Evolutionary conservation across 73 alveolate species (phyloP).

Genomic region (Paramecium bursaria): DNA sequence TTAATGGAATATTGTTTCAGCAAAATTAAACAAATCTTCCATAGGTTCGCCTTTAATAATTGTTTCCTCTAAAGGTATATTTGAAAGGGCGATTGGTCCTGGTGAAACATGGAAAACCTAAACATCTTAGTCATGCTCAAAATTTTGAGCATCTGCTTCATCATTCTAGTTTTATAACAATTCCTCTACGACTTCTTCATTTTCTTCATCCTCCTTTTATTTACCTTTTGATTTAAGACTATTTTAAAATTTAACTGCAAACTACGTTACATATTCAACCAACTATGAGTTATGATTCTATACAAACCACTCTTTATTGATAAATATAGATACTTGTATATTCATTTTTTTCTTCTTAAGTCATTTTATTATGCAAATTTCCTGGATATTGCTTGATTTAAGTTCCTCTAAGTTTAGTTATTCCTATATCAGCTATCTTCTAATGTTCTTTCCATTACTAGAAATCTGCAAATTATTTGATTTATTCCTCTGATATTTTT

Average conservation of each 20-base stretch:
- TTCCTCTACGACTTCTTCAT: neutral
- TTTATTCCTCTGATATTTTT: neutral
- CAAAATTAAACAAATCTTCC: neutral
- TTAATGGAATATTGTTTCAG: neutral
- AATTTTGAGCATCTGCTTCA: no score
- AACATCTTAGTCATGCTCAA: no score
- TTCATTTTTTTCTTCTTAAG: neutral
- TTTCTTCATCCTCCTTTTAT: neutral
- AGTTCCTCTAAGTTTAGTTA: neutral
- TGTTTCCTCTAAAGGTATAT: neutral
- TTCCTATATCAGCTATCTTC: neutral
- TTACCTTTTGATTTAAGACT: neutral
- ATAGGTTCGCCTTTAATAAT: slow-evolving; percentile 15
- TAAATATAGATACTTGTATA: slow-evolving; percentile 1
- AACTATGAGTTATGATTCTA: slow-evolving; percentile 32
- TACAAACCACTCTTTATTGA: slow-evolving; percentile 26
- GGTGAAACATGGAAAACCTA: no score
- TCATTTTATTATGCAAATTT: neutral
- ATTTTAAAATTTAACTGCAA: neutral
- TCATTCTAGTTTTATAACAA: neutral
- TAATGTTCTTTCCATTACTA: slow-evolving; percentile 18
- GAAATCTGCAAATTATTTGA: neutral
- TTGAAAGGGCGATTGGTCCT: slow-evolving; percentile 5
- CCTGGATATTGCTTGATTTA: slow-evolving; percentile 44
- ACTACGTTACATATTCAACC: neutral